Evolutionary conservation across 2,329 filamentous ascomycete species (phyloP), one percentile per base, ranked within the genome.

Genomic region (Chrysoporthe austroafricana): DNA sequence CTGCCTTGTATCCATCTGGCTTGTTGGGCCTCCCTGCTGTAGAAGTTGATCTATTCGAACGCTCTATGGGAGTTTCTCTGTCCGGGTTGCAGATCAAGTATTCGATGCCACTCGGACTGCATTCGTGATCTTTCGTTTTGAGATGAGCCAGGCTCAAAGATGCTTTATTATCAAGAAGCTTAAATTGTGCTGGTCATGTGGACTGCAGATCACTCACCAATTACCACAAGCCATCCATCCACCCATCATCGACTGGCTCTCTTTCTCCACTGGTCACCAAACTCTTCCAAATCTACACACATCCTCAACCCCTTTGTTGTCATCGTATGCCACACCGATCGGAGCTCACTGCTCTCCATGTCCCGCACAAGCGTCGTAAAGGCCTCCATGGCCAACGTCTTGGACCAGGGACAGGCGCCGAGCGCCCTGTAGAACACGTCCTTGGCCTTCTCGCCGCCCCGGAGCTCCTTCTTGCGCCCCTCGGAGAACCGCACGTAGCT

Each of bases 251-350:
- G 42, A 16, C 5, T 8, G 1, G 6, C 5, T 32, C 13, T 71
- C 46, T 63, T 71, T 36, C 75, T 74, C 73, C 78, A 80, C 48
- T 72, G 72, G 58, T 76, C 77, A 58, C 83, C 71, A 72, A 82
- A 84, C 64, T 82, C 84, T 0, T 85, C 84, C 73, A 86, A 72
- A 50, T 87, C 85, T 4, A 85, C 77, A 70, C 85, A 82, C 0
- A 86, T 75, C 34, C 85, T 75, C 58, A 86, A 57, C 0, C 85
- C 84, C 75, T 84, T 86, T 4, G 79, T 77, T 21, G 74, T 76
- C 77, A 87, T 81, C 1, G 80, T 82, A 50, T 79, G 77, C 66
- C 83, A 83, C 14, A 86, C 81, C 0, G 81, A 80, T 69, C 79
- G 79, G 59, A 88, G 75, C 71, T 88, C 85, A 1, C 77, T 76